phyloP scores from a whole-genome alignment of 2,329 filamentous ascomycete species.

The Polytolypa hystricis region DNA sequence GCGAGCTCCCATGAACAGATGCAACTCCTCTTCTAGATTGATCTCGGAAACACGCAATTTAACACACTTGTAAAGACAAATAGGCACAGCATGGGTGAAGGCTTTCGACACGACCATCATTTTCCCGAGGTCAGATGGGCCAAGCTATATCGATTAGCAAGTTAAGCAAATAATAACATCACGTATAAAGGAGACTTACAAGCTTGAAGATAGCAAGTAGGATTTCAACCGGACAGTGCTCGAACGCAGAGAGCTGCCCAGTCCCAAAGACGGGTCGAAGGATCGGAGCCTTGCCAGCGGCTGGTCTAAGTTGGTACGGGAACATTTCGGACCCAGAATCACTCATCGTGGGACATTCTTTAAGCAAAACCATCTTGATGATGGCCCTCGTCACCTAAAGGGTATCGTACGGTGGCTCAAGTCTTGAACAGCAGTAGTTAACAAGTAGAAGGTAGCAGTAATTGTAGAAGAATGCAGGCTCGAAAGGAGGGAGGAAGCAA shows the following conservation, averaged over 20 bases:
- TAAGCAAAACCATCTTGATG: too few species aligned
- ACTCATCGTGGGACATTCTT: background rate
- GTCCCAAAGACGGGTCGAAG: background rate
- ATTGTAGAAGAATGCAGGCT: too few species aligned
- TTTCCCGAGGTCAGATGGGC: background rate
- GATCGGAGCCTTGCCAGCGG: background rate
- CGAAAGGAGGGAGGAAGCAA: too few species aligned
- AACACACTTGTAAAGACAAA: conserved; percentile 1
- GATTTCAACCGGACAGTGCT: background rate
- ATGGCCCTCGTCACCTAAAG: too few species aligned
- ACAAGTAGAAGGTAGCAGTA: too few species aligned
- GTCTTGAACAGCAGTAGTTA: too few species aligned
- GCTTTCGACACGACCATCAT: background rate
- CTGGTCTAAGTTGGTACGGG: background rate
- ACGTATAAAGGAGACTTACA: background rate
- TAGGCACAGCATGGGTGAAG: background rate
- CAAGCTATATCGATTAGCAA: background rate
- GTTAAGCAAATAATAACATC: background rate
- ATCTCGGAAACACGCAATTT: conserved; percentile 1
- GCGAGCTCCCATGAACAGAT: background rate
- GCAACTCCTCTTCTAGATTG: background rate
- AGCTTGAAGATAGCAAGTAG: background rate
- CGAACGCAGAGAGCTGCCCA: background rate
- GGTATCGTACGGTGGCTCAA: too few species aligned
- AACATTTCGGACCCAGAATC: background rate